Evolutionary conservation across 495 filamentous ascomycete species (phyloP).

Genomic region (Penicillium tannophilum): DNA sequence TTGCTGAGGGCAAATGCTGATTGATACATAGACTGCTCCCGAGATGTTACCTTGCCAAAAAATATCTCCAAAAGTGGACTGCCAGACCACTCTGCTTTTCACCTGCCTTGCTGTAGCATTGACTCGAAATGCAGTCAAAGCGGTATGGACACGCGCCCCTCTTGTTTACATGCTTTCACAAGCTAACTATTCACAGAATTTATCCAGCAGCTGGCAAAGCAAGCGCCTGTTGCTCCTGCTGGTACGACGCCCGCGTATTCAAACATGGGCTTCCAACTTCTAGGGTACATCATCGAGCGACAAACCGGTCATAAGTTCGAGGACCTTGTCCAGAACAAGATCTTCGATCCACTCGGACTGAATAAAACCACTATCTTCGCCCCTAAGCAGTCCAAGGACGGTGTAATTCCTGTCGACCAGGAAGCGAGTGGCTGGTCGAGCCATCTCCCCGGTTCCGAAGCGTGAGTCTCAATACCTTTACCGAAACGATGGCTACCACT

Average conservation of each 20-base stretch:
- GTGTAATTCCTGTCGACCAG: constrained; percentile 44
- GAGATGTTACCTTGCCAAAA: not conserved
- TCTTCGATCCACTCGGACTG: constrained; percentile 45
- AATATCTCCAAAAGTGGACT: not conserved
- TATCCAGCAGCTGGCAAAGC: constrained; percentile 6
- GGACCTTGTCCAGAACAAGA: constrained; percentile 37
- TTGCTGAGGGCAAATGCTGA: no score
- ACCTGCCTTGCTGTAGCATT: constrained; percentile 11
- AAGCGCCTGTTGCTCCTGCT: constrained; percentile 6
- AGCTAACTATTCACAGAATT: constrained; percentile 9
- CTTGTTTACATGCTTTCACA: no score
- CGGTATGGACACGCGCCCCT: constrained; percentile 7
- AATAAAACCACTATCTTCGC: constrained; percentile 43
- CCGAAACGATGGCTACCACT: not conserved
- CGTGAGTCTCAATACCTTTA: constrained; percentile 24
- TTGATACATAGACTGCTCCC: constrained; percentile 10
- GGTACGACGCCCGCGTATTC: constrained; percentile 56
- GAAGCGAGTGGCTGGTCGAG: constrained; percentile 21
- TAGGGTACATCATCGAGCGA: constrained; percentile 55
- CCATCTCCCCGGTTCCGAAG: constrained; percentile 20
- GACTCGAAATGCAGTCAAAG: constrained; percentile 9
- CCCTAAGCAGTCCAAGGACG: constrained; percentile 30
- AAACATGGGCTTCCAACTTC: constrained; percentile 56
- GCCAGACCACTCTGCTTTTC: not conserved
- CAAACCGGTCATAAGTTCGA: constrained; percentile 47